Base-by-base conservation (phyloP, 345 rosid species). In the Eucalyptus marginata region DNA sequence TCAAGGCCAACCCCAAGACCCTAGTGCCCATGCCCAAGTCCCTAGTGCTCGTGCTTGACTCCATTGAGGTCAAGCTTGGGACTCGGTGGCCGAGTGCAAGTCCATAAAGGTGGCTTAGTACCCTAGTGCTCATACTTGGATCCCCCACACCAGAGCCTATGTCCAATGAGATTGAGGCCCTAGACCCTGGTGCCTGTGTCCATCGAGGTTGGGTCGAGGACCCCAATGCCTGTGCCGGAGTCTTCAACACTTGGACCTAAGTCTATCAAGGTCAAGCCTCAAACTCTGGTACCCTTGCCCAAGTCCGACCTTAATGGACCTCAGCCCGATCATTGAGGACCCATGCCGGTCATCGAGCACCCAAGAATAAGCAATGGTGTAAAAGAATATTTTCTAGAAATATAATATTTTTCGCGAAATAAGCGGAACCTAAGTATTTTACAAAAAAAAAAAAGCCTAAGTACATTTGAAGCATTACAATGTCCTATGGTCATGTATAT, bases 321-420 rank as follows among this genome's bases (percentile, higher is more conserved):
- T 8, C 0, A 8, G 11, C 58, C 1, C 3, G 0, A 3, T 54
- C 58, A 54, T 1, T 54, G 4, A 22, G 25, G 25, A 18, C 58
- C 1, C 25, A 54, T 0, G 2, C 58, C 20, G 0, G 58, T 54
- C 0, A 1, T 3, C 1, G 5, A 2, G 58, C 58, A 54, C 24
- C 11, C 3, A 22, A 2, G 58, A 20, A 54, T 8, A 0, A 0
- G 25, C 58, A 54, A 20, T 54, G 58, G 58, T 22, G 25, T 54
- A 7, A 11, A 46, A 46, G 10, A 46, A 46, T 46, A 51, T 51
- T 51, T 51, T 51, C 22, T 3, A 3, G 4, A 51, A 51, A 0
- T 51, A 0, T 51, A 16, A 51, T 16, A 0, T 51, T 17, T 54
- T 54, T 0, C 0, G 0, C 5, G 1, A 54, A 54, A 54, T 1